Conservation (phyloP, 2,329 filamentous ascomycete species). For the Leptographium flavum region DNA sequence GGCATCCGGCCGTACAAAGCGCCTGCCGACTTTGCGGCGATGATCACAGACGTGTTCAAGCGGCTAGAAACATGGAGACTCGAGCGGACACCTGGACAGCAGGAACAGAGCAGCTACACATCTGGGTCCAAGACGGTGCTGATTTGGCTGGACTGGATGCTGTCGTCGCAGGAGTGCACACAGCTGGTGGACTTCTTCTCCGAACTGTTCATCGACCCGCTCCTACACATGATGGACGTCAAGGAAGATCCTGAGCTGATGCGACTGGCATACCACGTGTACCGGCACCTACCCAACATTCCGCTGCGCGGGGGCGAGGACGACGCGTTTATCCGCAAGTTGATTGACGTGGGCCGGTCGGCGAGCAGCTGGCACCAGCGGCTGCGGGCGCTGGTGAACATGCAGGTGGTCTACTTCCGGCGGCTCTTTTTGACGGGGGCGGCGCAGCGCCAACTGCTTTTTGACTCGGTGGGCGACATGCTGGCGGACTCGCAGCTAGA, state of each 20-base stretch:
- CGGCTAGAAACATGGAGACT: conserved; percentile 78
- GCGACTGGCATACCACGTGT: conserved; percentile 88
- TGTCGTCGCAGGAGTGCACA: conserved; percentile 86
- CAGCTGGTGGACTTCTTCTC: conserved; percentile 87
- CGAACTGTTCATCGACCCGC: conserved; percentile 73
- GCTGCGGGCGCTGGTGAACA: conserved; percentile 87
- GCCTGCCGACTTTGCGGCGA: conserved; percentile 55
- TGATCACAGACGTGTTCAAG: conserved; percentile 60
- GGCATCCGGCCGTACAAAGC: conserved; percentile 76
- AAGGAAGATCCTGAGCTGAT: conserved; percentile 96
- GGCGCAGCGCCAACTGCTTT: conserved; percentile 63
- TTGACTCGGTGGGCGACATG: conserved; percentile 92
- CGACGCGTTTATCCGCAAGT: conserved; percentile 64
- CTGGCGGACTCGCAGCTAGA: conserved; percentile 82
- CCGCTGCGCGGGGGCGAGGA: conserved; percentile 82
- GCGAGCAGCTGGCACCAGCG: conserved; percentile 91
- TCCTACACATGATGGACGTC: conserved; percentile 99
- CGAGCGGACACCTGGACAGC: conserved; percentile 72
- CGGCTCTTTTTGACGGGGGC: conserved; percentile 75
- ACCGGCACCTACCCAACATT: conserved; percentile 89
- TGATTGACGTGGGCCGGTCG: conserved; percentile 76
- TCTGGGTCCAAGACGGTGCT: conserved; percentile 92
- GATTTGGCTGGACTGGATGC: conserved; percentile 82
- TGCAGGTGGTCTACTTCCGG: conserved; percentile 97
- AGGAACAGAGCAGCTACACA: conserved; percentile 88